Conservation (phyloP, 139 green algal species). For the Eudorina sp. region DNA sequence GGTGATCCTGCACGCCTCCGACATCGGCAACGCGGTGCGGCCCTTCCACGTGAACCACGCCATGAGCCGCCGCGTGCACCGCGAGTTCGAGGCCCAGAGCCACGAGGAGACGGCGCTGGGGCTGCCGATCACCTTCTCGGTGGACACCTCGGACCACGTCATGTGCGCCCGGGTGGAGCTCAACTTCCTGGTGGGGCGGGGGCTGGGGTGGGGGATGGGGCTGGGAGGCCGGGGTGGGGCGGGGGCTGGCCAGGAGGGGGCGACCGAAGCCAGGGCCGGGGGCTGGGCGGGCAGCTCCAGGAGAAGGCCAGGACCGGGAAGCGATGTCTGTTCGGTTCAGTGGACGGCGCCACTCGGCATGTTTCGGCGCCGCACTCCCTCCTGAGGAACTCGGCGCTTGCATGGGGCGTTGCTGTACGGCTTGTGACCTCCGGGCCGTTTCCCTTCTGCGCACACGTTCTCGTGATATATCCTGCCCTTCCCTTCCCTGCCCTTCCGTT, state of each 20-base stretch:
- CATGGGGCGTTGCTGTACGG: no score
- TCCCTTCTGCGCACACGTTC: no score
- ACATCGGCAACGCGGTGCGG: slow-evolving; percentile 74
- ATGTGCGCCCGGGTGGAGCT: slow-evolving; percentile 70
- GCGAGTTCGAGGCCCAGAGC: slow-evolving; percentile 68
- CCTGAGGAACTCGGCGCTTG: no score
- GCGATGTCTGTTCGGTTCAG: background rate
- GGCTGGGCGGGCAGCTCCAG: background rate
- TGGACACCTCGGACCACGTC: slow-evolving; percentile 61
- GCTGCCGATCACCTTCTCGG: slow-evolving; percentile 66
- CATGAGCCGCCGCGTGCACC: slow-evolving; percentile 63
- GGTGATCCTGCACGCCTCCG: slow-evolving; percentile 69
- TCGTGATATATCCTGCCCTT: no score
- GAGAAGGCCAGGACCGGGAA: background rate
- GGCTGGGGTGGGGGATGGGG: background rate
- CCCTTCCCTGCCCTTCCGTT: no score
- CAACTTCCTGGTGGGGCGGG: slow-evolving; percentile 66
- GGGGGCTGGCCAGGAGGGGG: background rate
- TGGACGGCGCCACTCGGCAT: no score
- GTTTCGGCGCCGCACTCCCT: background rate
- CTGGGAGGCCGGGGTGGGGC: background rate
- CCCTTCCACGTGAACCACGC: slow-evolving; percentile 65
- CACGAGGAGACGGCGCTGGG: slow-evolving; percentile 60
- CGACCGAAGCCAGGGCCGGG: background rate
- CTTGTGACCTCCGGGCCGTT: no score